Conservation (phyloP, 768 basidiomycete species). For the Paxillus rubicundulus region DNA sequence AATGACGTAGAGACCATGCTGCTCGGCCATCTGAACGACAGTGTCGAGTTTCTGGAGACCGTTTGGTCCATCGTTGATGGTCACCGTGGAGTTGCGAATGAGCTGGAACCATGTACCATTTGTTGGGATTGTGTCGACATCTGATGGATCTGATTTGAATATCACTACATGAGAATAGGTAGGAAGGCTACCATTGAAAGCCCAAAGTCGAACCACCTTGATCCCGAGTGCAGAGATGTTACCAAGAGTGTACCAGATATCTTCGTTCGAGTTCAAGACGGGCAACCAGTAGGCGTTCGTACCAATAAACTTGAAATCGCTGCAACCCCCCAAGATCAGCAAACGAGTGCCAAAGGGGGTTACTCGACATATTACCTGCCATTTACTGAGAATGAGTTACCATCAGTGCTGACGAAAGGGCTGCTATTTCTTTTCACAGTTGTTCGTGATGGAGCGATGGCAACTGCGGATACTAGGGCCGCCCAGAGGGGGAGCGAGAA, state of each 20-base stretch:
- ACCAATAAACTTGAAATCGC: conserved; percentile 44
- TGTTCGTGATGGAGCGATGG: conserved; percentile 34
- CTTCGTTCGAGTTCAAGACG: conserved; percentile 48
- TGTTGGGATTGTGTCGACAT: conserved; percentile 50
- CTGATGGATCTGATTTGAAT: conserved; percentile 29
- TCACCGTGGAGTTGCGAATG: conserved; percentile 50
- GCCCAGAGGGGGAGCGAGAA: conserved; percentile 27
- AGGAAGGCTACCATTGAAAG: conserved; percentile 54
- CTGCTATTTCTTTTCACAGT: conserved; percentile 28
- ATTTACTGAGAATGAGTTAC: conserved; percentile 51
- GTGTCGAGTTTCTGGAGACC: conserved; percentile 64
- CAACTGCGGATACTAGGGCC: conserved; percentile 30
- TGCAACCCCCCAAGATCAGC: conserved; percentile 30
- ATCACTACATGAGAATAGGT: not conserved
- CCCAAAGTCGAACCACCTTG: conserved; percentile 66
- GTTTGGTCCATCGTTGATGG: conserved; percentile 58
- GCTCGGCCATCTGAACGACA: conserved; percentile 51
- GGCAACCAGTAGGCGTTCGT: conserved; percentile 71
- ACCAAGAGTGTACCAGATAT: conserved; percentile 56
- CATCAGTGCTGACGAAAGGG: conserved; percentile 45
- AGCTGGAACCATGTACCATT: conserved; percentile 67
- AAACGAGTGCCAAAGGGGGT: not conserved
- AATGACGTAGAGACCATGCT: conserved; percentile 51
- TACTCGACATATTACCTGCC: conserved; percentile 40
- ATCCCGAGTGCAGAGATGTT: conserved; percentile 57